Conservation (phyloP, 2,329 filamentous ascomycete species). For the Ceratocystis colombiana region DNA sequence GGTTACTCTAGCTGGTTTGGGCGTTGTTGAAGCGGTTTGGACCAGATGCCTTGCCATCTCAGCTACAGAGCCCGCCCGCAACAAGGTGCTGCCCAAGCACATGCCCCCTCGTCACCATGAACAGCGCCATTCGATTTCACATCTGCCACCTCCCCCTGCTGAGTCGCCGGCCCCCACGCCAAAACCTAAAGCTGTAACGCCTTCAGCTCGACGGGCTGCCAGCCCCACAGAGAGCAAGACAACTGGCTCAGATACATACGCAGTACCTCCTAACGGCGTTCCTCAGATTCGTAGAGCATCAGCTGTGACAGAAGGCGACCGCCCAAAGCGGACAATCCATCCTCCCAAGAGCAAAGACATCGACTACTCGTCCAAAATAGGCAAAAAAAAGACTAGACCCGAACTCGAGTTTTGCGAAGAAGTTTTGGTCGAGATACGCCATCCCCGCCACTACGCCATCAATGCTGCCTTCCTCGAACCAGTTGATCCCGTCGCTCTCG, state of each 20-base stretch:
- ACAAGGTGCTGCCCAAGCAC: slow-evolving; percentile 43
- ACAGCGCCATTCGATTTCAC: slow-evolving; percentile 34
- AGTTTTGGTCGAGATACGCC: slow-evolving; percentile 66
- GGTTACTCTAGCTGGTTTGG: slow-evolving; percentile 50
- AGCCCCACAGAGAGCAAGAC: slow-evolving; percentile 37
- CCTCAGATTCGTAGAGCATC: slow-evolving; percentile 81
- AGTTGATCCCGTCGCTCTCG: slow-evolving; percentile 86
- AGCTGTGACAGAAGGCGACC: slow-evolving; percentile 60
- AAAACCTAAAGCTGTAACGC: slow-evolving; percentile 32
- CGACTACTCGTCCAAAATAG: slow-evolving; percentile 64
- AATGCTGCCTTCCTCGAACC: slow-evolving; percentile 70
- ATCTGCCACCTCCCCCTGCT: slow-evolving; percentile 26
- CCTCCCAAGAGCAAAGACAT: slow-evolving; percentile 83
- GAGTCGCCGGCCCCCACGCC: slow-evolving; percentile 29
- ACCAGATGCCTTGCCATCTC: slow-evolving; percentile 38
- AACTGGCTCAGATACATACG: slow-evolving; percentile 49
- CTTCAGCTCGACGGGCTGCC: slow-evolving; percentile 33
- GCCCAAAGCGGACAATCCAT: slow-evolving; percentile 89
- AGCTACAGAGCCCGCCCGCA: slow-evolving; percentile 42
- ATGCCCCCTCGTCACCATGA: slow-evolving; percentile 40
- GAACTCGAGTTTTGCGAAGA: slow-evolving; percentile 87
- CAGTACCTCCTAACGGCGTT: slow-evolving; percentile 64
- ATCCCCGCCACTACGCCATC: slow-evolving; percentile 56
- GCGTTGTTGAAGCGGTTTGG: slow-evolving; percentile 48
- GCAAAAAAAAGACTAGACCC: slow-evolving; percentile 82